Percentiles rank a stretch among this genome's conserved stretches.
These are phyloP conservation scores for Tulasnella sp. DNA, from an alignment of 768 basidiomycete species.

Conservation along the genomic window DNA sequence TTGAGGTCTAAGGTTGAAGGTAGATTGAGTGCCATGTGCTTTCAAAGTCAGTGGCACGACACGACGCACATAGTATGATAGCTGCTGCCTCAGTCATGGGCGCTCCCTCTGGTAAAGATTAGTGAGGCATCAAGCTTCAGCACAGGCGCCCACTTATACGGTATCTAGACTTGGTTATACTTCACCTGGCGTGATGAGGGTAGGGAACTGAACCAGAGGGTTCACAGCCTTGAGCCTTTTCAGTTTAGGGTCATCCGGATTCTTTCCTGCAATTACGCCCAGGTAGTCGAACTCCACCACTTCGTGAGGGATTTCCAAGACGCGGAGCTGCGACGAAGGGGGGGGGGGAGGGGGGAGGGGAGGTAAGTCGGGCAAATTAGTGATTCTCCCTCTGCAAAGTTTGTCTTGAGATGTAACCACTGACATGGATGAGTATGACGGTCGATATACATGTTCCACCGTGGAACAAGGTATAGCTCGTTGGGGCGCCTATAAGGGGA, in stretches of 20 bases:
- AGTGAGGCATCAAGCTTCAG: no score
- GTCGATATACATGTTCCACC: neutral
- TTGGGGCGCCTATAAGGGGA: no score
- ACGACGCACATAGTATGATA: neutral
- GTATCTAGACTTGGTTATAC: no score
- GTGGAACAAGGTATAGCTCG: conserved; percentile 3
- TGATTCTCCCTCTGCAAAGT: neutral
- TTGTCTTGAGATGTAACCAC: neutral
- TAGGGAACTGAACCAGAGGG: conserved; percentile 10
- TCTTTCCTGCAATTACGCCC: no score
- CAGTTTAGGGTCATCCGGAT: conserved; percentile 1
- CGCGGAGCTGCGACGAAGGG: no score
- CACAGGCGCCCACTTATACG: no score
- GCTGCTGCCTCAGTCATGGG: conserved; percentile 1
- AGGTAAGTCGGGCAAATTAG: no score
- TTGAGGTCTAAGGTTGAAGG: neutral
- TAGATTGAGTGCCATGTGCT: neutral
- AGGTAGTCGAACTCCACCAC: no score
- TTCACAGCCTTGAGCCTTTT: neutral
- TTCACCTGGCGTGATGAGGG: conserved; percentile 5
- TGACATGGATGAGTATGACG: neutral
- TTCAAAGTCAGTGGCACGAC: neutral
- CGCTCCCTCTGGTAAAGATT: neutral
- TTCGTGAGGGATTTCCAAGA: no score
- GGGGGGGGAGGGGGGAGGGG: neutral